phyloP scores from a whole-genome alignment of 306 rosid species.

The Abrus pulchellus region DNA sequence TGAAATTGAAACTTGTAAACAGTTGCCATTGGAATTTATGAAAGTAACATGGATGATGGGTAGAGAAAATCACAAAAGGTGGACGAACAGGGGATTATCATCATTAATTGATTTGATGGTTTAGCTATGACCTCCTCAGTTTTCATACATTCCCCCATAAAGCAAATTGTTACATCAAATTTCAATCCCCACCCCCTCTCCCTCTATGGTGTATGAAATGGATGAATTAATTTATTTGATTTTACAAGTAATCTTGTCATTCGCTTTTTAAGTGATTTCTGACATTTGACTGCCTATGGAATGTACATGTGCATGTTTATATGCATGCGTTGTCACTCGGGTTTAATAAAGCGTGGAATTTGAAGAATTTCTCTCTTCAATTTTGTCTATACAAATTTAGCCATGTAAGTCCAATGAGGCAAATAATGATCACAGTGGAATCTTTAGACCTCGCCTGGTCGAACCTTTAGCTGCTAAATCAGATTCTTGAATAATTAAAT shows the following conservation, averaged over 20 bases:
- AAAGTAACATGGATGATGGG: conserved; percentile 32
- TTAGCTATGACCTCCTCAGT: conserved; percentile 8
- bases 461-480: conserved; percentile 25
- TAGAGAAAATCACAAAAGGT: not conserved
- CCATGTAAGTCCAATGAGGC: conserved; percentile 16
- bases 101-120: conserved; percentile 45
- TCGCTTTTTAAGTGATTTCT: conserved; percentile 42
- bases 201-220: not conserved
- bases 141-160: conserved; percentile 22
- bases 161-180: conserved; percentile 26
- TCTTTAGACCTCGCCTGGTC: conserved; percentile 3
- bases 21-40: conserved; percentile 9
- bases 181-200: not conserved
- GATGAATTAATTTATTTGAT: conserved; percentile 17
- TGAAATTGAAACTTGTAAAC: conserved; percentile 38
- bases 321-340: conserved; percentile 53
- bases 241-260: conserved; percentile 42
- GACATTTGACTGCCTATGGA: conserved; percentile 38
- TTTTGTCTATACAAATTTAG: conserved; percentile 35
- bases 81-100: conserved; percentile 19
- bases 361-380: not conserved
- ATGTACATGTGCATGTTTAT: conserved; percentile 45
- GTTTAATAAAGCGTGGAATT: conserved; percentile 31
- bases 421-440: conserved; percentile 25
- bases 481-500: conserved; percentile 14